Percentiles rank a stretch among this genome's conserved stretches.
Conservation (phyloP, 805 yeast genomes). For the Hanseniaspora lindneri region DNA sequence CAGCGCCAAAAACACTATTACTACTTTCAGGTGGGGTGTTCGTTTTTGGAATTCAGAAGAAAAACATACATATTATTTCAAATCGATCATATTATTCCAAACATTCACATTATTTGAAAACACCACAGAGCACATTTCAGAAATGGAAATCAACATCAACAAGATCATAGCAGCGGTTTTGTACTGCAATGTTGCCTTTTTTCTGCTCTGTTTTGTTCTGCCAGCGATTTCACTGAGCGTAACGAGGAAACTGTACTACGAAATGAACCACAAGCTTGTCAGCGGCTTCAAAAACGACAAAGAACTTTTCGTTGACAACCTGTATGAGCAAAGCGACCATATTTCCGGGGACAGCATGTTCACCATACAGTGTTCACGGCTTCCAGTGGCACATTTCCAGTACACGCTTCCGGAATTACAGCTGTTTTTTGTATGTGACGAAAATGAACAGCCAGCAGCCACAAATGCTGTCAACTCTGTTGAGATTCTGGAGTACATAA, state of each 20-base stretch:
- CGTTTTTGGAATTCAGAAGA: too few relatives aligned
- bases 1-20: too few relatives aligned
- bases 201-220: not conserved
- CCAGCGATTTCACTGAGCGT: constrained; percentile 5
- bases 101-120: too few relatives aligned
- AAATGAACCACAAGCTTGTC: constrained; percentile 1
- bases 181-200: not conserved
- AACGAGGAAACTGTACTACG: constrained; percentile 8
- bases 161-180: not conserved
- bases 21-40: too few relatives aligned
- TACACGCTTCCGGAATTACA: constrained; percentile 11
- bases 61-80: not conserved
- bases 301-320: not conserved
- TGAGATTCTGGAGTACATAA: not conserved
- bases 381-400: constrained; percentile 9
- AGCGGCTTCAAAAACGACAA: not conserved
- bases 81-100: too few relatives aligned
- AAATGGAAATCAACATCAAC: constrained; percentile 10
- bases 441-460: not conserved
- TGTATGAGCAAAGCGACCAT: not conserved
- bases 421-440: constrained; percentile 3
- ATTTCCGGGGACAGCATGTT: not conserved
- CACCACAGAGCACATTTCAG: not conserved
- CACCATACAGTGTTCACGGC: not conserved
- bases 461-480: not conserved